Evolutionary conservation across 2,329 filamentous ascomycete genomes (phyloP), one percentile per base, ranked within the genome.

Genomic region (Rhinocladiella similis): DNA sequence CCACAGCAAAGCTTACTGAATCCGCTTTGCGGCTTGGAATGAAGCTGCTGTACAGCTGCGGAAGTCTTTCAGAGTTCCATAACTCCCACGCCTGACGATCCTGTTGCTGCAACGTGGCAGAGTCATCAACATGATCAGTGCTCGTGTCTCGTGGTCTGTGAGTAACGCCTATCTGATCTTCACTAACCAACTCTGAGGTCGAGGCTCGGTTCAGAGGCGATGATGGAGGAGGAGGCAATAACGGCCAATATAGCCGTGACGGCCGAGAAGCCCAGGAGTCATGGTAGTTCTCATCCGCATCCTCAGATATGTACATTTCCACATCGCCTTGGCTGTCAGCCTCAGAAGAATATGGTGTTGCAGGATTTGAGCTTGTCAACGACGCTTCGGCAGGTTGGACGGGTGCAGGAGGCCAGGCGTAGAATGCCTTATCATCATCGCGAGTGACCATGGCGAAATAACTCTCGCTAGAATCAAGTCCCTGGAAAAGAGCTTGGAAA

Each of bases 381-480:
- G 13, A 14, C 18, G 41, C 41, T 43, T 43, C 41, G 42, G 42
- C 19, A 16, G 47, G 47, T 29, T 10, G 6, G 20, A 36, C 7
- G 19, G 47, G n/a, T 47, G 25, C 10, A 3, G 53, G 57, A 6
- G 60, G 50, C 18, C 41, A 18, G 13, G 57, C 60, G 48, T 48
- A 53, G 42, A 62, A 62, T 7, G 60, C 54, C 3, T 29, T 52
- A 3, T 29, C 14, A 16, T 49, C 50, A 14, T 33, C 19, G 39
- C 60, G 52, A 3, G 51, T 53, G 3, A 62, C 60, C 41, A 61
- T 50, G 3, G 60, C 53, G 22, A 55, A 62, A 33, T 62, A 62
- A 14, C 16, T 13, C 27, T 57, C 54, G 12, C 5, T 9, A 19
- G 38, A 43, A 48, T 56, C 47, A 5, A 62, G 49, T 18, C 46